phyloP scores from a whole-genome alignment of 805 yeast species.

The Schwanniomyces occidentalis region DNA sequence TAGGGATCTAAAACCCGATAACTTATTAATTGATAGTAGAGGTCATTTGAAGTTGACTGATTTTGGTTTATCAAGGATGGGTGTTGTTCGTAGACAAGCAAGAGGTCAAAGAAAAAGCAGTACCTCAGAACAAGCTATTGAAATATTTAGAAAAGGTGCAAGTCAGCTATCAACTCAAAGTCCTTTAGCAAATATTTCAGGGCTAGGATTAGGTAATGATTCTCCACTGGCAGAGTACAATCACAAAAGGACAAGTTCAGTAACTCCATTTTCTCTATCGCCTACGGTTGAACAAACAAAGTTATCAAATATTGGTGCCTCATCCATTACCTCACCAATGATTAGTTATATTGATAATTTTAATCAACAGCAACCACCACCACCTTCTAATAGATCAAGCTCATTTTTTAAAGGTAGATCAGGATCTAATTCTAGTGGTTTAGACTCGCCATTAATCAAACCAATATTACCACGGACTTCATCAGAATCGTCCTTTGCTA shows the following conservation, averaged over 20 bases:
- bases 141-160: constrained; percentile 33
- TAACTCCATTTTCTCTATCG: constrained; percentile 46
- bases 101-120: constrained; percentile 45
- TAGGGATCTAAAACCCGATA: constrained; percentile 95
- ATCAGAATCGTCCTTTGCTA: constrained; percentile 58
- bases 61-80: constrained; percentile 90
- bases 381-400: constrained; percentile 3
- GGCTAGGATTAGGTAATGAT: constrained; percentile 14
- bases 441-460: constrained; percentile 49
- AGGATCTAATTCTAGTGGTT: constrained; percentile 40
- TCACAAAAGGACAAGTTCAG: constrained; percentile 40
- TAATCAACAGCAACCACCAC: constrained; percentile 3
- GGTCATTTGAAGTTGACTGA: constrained; percentile 95
- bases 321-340: constrained; percentile 17
- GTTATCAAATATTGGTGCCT: constrained; percentile 6
- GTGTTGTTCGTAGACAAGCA: constrained; percentile 77
- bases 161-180: constrained; percentile 20
- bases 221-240: constrained; percentile 24
- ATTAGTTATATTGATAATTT: constrained; percentile 13
- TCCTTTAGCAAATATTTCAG: constrained; percentile 21
- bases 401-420: constrained; percentile 10
- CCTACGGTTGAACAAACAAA: constrained; percentile 36
- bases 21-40: constrained; percentile 74
- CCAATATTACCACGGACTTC: constrained; percentile 50
- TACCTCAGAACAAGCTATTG: constrained; percentile 43